Base-by-base conservation (phyloP, 2,329 filamentous ascomycete genomes). In the Calonectria pteridis region DNA sequence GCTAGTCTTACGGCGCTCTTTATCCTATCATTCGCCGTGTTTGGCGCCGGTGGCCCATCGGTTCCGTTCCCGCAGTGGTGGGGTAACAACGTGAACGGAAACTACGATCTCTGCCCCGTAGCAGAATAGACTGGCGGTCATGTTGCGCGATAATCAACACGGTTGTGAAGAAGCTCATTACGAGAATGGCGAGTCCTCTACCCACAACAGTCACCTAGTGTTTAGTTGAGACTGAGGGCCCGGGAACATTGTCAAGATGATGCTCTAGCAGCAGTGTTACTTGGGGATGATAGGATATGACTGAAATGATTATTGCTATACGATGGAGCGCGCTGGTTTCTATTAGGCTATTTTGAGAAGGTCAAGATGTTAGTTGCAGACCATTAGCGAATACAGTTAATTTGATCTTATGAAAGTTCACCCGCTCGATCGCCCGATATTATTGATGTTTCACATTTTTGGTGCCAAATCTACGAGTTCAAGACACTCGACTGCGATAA, bases 1-100 rank as follows among this genome's bases (percentile, higher is more conserved):
- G 89, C 85, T 10, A 86, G 84, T 72, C 83, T 89, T 5, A 81
- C 83, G 1, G 86, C 85, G 0, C 81, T 90, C 3, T 90, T 90
- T 67, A 87, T 90, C 50, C 81, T 91, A 16, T 90, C 88, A 0
- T 91, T 91, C 80, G 88, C 89, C 1, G 89, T 91, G 0, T 90
- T 90, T 68, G 89, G 89, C 0, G 88, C 87, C 3, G 87, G 87
- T 35, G 87, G 87, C 0, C 72, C 75, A 1, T 79, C 85, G 0
- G 78, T 82, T 13, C 84, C 87, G 0, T 90, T 91, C 77, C 88
- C 89, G 0, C 80, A 77, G 2, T 91, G 89, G 89, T 90, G 88
- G 88, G 89, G 89, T 0, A 91, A 90, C 66, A 89, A 89, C 35
- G 81, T 75, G 0, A 79, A 86, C 29, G 88, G 87, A 1, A 84